phyloP scores from a whole-genome alignment of 768 basidiomycete genomes.

The Hydnomerulius pinastri region DNA sequence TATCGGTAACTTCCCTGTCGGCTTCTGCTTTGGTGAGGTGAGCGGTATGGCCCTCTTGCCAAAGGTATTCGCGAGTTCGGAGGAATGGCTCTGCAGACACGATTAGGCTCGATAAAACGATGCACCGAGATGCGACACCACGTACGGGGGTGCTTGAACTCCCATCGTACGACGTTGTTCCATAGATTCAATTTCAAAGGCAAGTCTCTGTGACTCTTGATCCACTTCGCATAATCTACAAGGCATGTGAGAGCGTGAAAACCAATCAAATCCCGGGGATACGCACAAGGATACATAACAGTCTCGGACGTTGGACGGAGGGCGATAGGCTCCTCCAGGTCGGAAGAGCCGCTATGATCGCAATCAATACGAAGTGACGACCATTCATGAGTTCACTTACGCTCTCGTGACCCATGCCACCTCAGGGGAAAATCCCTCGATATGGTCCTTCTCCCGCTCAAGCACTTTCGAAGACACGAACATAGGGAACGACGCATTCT shows the following conservation, averaged over 20 bases:
- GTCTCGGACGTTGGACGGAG: constrained; percentile 99
- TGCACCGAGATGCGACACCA: constrained; percentile 10
- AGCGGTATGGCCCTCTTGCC: constrained; percentile 99
- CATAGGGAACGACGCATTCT: constrained; percentile 99
- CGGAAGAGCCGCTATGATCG: constrained; percentile 73
- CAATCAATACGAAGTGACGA: neutral
- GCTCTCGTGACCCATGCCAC: constrained; percentile 99
- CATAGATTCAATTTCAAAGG: constrained; percentile 98
- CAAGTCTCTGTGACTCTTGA: constrained; percentile 94
- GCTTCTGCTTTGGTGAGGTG: constrained; percentile 88
- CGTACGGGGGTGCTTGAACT: constrained; percentile 98
- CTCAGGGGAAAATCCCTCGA: constrained; percentile 98
- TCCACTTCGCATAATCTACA: constrained; percentile 97
- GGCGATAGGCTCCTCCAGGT: constrained; percentile 95
- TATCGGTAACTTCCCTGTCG: constrained; percentile 87
- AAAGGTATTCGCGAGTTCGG: constrained; percentile 98
- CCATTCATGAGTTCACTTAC: constrained; percentile 46
- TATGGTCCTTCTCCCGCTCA: constrained; percentile 97
- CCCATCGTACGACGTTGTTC: constrained; percentile 99
- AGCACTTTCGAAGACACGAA: constrained; percentile 91
- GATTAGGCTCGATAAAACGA: neutral
- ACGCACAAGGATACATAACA: constrained; percentile 97
- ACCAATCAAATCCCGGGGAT: neutral
- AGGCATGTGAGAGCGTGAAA: constrained; percentile 1
- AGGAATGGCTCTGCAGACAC: constrained; percentile 83